Evolutionary conservation across 805 yeast species (phyloP), one percentile per base, ranked within the genome.

Genomic region (Candida taoyuanica): DNA sequence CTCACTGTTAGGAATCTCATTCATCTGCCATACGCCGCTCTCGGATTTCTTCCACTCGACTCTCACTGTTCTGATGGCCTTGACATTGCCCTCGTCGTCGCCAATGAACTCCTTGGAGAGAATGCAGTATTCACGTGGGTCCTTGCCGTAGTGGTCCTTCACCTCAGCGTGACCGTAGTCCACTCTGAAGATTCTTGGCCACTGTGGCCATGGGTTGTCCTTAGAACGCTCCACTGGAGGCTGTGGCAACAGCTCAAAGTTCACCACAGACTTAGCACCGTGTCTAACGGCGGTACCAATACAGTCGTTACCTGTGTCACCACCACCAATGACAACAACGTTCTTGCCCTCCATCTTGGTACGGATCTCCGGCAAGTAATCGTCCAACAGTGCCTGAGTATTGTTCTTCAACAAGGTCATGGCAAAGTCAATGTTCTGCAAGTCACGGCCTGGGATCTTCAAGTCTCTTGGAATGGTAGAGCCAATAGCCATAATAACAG

Each of bases 171-270:
- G 98, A 52, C 98, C 98, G 60, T 91, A 91, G 68, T 91, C 98
- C 43, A 91, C 95, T 58, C 98, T 78, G 83, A 93, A 91, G 56
- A 93, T 78, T 61, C 96, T 76, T 52, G 98, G 98, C 98, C 98
- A 91, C 69, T 91, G 98, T 31, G 98, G 98, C 98, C 98, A 91
- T 64, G 98, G 98, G 67, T 91, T 91, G 66, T 93, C 97, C 66
- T 79, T 85, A 32, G 89, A 83, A 63, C 97, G 78, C 42, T 76
- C 74, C 21, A 73, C 73, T 26, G 97, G 85, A 47, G 98, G 98
- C 53, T 82, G 79, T 42, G 98, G 98, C 53, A 91, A 71, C 60
- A 91, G 73, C 70, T 91, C 98, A 62, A 91, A 93, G 74, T 91
- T 91, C 48, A 81, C 74, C 42, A 93, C 96, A 8, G 95, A 84